phyloP scores from a whole-genome alignment of 306 rosid species.

The Prunus campanulata region DNA sequence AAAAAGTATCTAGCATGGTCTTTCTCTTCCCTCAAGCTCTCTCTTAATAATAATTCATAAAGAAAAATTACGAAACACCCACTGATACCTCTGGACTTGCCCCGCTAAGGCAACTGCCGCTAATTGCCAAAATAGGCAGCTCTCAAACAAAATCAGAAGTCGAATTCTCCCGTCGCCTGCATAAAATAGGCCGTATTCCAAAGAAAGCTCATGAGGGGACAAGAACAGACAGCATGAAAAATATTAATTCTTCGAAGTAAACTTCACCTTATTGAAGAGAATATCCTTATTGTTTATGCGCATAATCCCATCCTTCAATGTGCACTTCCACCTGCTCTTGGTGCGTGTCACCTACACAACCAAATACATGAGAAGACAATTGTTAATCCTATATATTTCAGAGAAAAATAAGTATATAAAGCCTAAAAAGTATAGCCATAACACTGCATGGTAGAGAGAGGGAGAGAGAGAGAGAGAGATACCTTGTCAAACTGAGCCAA shows the following conservation, averaged over 20 bases:
- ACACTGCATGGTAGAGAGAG: background rate
- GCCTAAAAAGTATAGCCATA: background rate
- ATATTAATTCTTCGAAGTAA: conserved; percentile 12
- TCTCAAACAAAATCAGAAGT: conserved; percentile 66
- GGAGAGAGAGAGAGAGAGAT: background rate
- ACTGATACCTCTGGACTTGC: conserved; percentile 35
- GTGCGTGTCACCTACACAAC: conserved; percentile 84
- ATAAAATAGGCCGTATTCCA: conserved; percentile 14
- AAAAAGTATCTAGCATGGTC: conserved; percentile 32
- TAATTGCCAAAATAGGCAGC: conserved; percentile 16
- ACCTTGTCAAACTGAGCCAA: conserved; percentile 99
- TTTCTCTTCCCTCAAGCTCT: conserved; percentile 55
- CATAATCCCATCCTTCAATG: conserved; percentile 96
- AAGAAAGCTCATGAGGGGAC: conserved; percentile 6
- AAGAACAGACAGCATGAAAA: conserved; percentile 10
- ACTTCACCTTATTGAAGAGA: conserved; percentile 88
- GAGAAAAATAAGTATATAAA: background rate
- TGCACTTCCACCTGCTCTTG: conserved; percentile 98
- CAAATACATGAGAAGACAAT: conserved; percentile 14
- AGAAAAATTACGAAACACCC: conserved; percentile 48
- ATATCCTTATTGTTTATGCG: conserved; percentile 89
- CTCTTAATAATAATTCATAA: conserved; percentile 49
- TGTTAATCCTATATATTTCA: background rate
- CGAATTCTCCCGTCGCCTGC: conserved; percentile 98
- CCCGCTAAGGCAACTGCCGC: conserved; percentile 28